These are phyloP conservation scores for Isoetes engelmannii DNA, from an alignment of 83 land plant genomes.

Conservation along the genomic window DNA sequence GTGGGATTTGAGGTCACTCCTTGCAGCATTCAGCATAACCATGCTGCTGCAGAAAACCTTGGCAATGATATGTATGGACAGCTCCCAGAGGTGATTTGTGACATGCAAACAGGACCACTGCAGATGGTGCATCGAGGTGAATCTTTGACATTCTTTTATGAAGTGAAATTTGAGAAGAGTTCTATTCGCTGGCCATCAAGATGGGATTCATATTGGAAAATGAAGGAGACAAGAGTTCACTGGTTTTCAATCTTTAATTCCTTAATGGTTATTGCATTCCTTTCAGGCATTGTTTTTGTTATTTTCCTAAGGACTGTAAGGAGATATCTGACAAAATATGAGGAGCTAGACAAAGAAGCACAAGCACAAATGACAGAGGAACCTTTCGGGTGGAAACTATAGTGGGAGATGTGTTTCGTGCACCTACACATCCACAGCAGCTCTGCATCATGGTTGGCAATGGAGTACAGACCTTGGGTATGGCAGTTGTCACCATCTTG, in stretches of 20 bases:
- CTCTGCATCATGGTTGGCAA: slow-evolving; percentile 10
- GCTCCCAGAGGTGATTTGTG: slow-evolving; percentile 1
- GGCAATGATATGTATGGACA: neutral
- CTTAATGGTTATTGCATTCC: slow-evolving; percentile 9
- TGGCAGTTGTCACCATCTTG: slow-evolving; percentile 12
- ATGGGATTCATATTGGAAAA: slow-evolving; percentile 2
- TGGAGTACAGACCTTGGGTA: slow-evolving; percentile 1
- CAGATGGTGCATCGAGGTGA: neutral
- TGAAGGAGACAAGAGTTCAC: neutral
- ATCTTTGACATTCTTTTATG: neutral
- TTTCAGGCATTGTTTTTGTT: slow-evolving; percentile 2
- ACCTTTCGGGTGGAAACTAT: slow-evolving; percentile 9
- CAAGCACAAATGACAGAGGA: slow-evolving; percentile 7
- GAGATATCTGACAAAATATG: neutral
- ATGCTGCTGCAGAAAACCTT: slow-evolving; percentile 8
- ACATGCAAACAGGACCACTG: neutral
- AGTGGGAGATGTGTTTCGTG: slow-evolving; percentile 3
- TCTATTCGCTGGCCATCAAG: neutral
- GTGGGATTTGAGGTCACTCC: slow-evolving; percentile 62
- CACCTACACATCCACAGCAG: neutral
- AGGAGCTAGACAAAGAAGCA: slow-evolving; percentile 12
- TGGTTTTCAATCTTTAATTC: neutral
- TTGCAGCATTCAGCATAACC: slow-evolving; percentile 32
- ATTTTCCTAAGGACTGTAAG: slow-evolving; percentile 10
- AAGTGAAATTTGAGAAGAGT: neutral